Evolutionary conservation across 1,139 yeast species (phyloP), one percentile per base, ranked within the genome.

Genomic region (Debaryomyces fabryi): DNA sequence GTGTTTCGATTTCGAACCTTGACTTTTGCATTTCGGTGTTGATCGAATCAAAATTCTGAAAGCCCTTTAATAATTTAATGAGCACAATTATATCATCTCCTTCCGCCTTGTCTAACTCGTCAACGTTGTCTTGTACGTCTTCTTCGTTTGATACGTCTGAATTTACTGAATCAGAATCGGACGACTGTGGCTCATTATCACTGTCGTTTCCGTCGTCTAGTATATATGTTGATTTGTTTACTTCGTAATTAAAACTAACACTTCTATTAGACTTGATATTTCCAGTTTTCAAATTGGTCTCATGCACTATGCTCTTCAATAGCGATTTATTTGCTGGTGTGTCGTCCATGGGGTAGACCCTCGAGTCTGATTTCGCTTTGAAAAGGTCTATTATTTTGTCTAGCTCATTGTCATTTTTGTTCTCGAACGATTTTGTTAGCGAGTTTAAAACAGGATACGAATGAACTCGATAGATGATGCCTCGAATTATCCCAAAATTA

Each of bases 401-500:
- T 16, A 70, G 61, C 44, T 68, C 69, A 32, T 60, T 66, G 36
- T 54, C 57, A 46, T 65, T 68, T 27, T 63, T 61, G 44, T 60
- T 60, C 52, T 70, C 78, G 10, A 70, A 69, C 24, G 72, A 70
- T 49, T 67, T 67, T 12, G 67, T 67, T 12, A 72, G 62, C 32
- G 68, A 69, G 51, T 66, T 72, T 52, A 76, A 65, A 2, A 90
- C 70, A 0, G 98, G 97, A 60, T 83, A 89, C 10, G 90, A 74
- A 51, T 88, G 80, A 1, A 91, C 88, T 45, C 98, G 70, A 63
- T 91, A 91, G 15, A 95, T 85, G 6, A 95, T 64, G 0, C 96
- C 91, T 53, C 90, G 80, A 34, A 90, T 72, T 2, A 90, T 78
- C 0, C 99, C 99, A 72, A 92, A 95, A 25, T 91, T 84, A 13